phyloP scores from a whole-genome alignment of 805 yeast genomes.

The Metschnikowia kunwiensis region DNA sequence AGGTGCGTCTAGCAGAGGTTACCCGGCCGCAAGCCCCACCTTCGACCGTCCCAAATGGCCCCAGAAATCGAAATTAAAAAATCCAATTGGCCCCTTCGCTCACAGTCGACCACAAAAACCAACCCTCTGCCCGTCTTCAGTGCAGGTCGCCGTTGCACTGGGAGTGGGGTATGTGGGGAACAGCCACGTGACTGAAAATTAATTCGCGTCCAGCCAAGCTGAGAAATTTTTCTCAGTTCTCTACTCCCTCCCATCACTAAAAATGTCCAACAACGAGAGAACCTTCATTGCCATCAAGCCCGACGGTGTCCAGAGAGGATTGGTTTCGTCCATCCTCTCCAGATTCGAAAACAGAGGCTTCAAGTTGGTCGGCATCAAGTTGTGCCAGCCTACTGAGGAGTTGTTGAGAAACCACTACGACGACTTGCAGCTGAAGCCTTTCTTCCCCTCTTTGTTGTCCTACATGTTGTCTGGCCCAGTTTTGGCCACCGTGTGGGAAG shows the following conservation, averaged over 20 bases:
- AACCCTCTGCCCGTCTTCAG: too few species aligned
- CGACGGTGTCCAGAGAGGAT: slow-evolving; percentile 99
- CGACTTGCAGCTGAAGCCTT: slow-evolving; percentile 93
- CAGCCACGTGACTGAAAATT: slow-evolving; percentile 6
- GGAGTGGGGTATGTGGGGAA: slow-evolving; percentile 4
- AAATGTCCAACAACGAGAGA: slow-evolving; percentile 68
- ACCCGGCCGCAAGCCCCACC: too few species aligned
- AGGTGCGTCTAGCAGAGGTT: too few species aligned
- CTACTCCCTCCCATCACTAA: slow-evolving; percentile 11
- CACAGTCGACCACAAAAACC: too few species aligned
- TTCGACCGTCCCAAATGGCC: too few species aligned
- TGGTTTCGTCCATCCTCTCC: slow-evolving; percentile 80
- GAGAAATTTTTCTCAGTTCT: slow-evolving; percentile 1
- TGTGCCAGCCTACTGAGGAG: slow-evolving; percentile 80
- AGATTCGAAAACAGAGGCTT: slow-evolving; percentile 97
- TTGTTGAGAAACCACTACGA: slow-evolving; percentile 91
- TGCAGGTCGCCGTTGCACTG: too few species aligned
- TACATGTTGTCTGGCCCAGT: slow-evolving; percentile 99
- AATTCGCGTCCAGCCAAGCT: too few species aligned
- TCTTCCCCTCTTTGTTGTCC: slow-evolving; percentile 93
- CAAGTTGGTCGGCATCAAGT: slow-evolving; percentile 95
- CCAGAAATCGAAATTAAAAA: too few species aligned
- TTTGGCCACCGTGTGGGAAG: slow-evolving; percentile 99
- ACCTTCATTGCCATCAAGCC: slow-evolving; percentile 94
- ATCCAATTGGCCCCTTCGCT: too few species aligned